Percentiles rank a stretch among this genome's conserved stretches.
phyloP scores from a whole-genome alignment of 2,329 filamentous ascomycete species.

The Trichothecium roseum region DNA sequence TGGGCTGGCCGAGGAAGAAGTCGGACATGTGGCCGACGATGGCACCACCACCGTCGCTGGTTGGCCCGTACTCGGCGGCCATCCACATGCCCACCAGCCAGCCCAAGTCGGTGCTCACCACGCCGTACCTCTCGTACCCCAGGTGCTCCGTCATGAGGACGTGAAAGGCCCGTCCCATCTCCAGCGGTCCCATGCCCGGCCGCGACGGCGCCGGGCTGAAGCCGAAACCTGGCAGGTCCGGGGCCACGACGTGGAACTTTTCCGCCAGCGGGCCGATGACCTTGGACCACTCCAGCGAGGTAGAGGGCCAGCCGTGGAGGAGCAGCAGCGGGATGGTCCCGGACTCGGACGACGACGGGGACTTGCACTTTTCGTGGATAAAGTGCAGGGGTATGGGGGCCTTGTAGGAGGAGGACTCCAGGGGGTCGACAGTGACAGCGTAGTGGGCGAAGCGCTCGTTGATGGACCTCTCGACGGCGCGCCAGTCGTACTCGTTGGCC shows the following conservation, averaged over 20 bases:
- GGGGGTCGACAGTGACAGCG: conserved; percentile 3
- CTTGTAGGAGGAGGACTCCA: conserved; percentile 1
- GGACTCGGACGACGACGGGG: conserved; percentile 3
- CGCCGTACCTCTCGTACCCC: conserved; percentile 8
- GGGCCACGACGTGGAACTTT: conserved; percentile 9
- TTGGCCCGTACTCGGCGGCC: conserved; percentile 1
- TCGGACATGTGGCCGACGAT: conserved; percentile 6
- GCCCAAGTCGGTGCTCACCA: conserved; percentile 8
- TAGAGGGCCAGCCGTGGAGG: conserved; percentile 6
- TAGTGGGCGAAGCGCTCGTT: conserved; percentile 5
- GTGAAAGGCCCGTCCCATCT: conserved; percentile 8
- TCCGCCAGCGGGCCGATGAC: not conserved
- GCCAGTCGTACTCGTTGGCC: conserved; percentile 5
- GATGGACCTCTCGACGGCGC: conserved; percentile 1
- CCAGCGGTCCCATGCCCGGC: conserved; percentile 5
- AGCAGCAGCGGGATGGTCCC: conserved; percentile 7
- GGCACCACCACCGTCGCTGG: no score
- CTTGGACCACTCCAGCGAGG: conserved; percentile 4
- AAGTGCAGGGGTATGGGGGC: conserved; percentile 9
- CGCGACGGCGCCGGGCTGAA: conserved; percentile 10
- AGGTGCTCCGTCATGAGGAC: conserved; percentile 8
- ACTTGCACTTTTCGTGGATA: conserved; percentile 6
- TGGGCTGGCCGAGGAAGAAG: conserved; percentile 2
- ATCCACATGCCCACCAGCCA: conserved; percentile 7
- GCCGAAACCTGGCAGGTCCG: conserved; percentile 10